phyloP scores from a whole-genome alignment of 129 eudicot species.

The Pittosporum tobira region DNA sequence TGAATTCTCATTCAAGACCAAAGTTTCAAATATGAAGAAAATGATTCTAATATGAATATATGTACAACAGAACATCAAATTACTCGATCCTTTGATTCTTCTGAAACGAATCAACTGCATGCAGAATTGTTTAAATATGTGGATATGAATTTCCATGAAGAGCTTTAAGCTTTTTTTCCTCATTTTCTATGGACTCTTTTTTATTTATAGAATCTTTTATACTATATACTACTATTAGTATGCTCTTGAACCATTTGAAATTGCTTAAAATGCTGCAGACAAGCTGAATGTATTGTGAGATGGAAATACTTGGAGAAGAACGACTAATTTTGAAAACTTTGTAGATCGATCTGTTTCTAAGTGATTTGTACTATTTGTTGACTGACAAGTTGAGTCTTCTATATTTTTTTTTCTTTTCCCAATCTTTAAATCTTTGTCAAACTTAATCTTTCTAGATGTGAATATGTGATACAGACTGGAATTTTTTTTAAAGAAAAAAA shows the following conservation, averaged over 20 bases:
- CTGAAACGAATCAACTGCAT: too few species aligned
- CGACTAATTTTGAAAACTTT: conserved; percentile 44
- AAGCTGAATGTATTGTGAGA: conserved; percentile 26
- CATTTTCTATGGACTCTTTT: conserved; percentile 13
- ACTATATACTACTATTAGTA: too few species aligned
- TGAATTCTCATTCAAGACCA: too few species aligned
- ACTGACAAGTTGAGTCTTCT: conserved; percentile 21
- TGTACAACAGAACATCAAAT: too few species aligned
- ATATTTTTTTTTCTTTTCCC: conserved; percentile 13
- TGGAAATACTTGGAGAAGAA: conserved; percentile 36
- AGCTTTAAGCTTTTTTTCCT: too few species aligned
- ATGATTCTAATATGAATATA: too few species aligned
- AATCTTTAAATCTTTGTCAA: conserved; percentile 16
- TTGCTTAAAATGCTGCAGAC: conserved; percentile 17
- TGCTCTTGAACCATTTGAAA: conserved; percentile 8
- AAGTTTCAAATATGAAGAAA: too few species aligned
- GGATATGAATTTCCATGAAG: too few species aligned
- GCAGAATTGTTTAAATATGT: too few species aligned
- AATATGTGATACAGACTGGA: conserved; percentile 28
- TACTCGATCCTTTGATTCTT: too few species aligned
- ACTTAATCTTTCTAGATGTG: conserved; percentile 17
- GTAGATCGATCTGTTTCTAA: conserved; percentile 31
- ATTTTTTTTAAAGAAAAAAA: too few species aligned
- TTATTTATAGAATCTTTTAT: too few species aligned
- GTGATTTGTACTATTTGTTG: conserved; percentile 38